Evolutionary conservation across 2,329 filamentous ascomycete species (phyloP).

Genomic region (Teratosphaeria nubilosa): DNA sequence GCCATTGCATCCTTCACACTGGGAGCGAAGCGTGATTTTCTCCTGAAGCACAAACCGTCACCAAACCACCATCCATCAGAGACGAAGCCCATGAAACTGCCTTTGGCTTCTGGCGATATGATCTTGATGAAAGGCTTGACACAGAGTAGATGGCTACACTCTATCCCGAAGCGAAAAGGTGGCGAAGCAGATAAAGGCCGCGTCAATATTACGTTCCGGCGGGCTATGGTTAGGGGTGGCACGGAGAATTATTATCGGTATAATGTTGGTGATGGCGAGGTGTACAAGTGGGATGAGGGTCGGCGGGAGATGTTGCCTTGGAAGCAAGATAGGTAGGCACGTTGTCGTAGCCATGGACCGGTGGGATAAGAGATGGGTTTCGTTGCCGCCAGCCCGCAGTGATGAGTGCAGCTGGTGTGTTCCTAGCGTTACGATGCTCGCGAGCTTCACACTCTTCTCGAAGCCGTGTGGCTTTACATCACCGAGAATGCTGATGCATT

Average conservation of each 20-base stretch:
- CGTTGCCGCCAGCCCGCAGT: no score
- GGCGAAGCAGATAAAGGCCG: conserved; percentile 51
- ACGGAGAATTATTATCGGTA: conserved; percentile 80
- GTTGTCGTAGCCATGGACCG: background rate
- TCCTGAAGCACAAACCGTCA: conserved; percentile 66
- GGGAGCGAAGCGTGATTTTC: conserved; percentile 62
- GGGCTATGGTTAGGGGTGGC: conserved; percentile 58
- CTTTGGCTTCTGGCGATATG: conserved; percentile 63
- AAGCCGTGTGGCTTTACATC: no score
- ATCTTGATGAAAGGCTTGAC: conserved; percentile 65
- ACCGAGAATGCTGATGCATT: no score
- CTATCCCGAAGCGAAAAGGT: conserved; percentile 63
- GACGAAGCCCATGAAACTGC: conserved; percentile 38
- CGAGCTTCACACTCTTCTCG: no score
- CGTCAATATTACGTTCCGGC: conserved; percentile 67
- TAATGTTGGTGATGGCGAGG: conserved; percentile 61
- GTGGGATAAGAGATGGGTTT: no score
- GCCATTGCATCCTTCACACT: conserved; percentile 67
- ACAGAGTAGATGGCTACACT: conserved; percentile 69
- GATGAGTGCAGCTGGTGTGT: no score
- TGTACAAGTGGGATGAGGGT: conserved; percentile 57
- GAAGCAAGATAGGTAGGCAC: background rate
- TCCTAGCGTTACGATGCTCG: no score
- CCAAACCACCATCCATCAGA: conserved; percentile 27
- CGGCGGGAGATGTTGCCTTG: conserved; percentile 42